Conservation (phyloP, 177 flowering plant genomes). For the Vitis hybrid region DNA sequence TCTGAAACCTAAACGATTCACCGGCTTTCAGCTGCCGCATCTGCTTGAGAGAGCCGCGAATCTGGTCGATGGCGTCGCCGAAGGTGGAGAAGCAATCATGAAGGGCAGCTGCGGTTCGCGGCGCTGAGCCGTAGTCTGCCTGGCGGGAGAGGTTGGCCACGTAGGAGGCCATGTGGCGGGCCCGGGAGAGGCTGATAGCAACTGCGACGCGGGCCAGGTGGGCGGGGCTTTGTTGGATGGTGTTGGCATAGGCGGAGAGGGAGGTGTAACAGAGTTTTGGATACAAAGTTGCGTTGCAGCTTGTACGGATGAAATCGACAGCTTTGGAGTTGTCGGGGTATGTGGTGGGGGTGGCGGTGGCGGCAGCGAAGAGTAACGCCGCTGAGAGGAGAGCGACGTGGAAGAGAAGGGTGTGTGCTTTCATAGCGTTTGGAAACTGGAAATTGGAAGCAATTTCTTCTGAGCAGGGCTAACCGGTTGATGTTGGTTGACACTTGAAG, state of each 20-base stretch:
- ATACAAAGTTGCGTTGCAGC: conserved; percentile 66
- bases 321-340: too few relatives aligned
- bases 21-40: conserved; percentile 42
- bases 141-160: conserved; percentile 41
- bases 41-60: conserved; percentile 65
- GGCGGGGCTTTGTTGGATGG: conserved; percentile 44
- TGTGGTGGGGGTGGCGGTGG: conserved; percentile 8
- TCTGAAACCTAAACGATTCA: conserved; percentile 51
- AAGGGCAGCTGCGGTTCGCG: conserved; percentile 45
- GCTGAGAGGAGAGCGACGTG: conserved; percentile 4
- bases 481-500: too few relatives aligned
- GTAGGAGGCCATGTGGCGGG: conserved; percentile 34
- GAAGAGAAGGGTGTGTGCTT: neutral
- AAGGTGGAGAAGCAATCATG: conserved; percentile 66
- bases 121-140: conserved; percentile 37
- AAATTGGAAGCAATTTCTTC: too few relatives aligned
- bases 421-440: too few relatives aligned
- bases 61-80: conserved; percentile 67
- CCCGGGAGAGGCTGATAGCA: conserved; percentile 46
- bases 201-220: conserved; percentile 62
- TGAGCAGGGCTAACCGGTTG: too few relatives aligned
- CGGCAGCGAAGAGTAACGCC: conserved; percentile 1
- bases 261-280: conserved; percentile 67
- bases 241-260: conserved; percentile 52
- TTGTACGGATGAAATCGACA: conserved; percentile 62